Evolutionary conservation across 805 yeast genomes (phyloP).

Genomic region (Starmera dryadoides): DNA sequence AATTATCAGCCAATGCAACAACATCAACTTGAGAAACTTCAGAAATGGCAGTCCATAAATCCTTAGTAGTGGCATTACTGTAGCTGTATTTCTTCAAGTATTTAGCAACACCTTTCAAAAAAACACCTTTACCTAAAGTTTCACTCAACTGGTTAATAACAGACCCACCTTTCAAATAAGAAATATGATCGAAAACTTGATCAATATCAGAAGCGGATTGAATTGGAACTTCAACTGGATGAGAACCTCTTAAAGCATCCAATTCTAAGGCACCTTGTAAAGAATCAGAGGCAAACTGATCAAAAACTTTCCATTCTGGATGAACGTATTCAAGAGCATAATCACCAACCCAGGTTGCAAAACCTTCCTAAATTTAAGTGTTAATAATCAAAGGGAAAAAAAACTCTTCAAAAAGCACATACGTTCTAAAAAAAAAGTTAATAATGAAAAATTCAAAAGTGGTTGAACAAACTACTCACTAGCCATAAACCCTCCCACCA

Average conservation of each 20-base stretch:
- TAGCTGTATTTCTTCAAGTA: constrained; percentile 70
- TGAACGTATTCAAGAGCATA: constrained; percentile 66
- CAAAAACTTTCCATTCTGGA: constrained; percentile 87
- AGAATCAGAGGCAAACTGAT: constrained; percentile 69
- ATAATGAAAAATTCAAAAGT: too few species aligned
- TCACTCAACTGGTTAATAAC: constrained; percentile 71
- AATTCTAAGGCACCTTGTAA: constrained; percentile 68
- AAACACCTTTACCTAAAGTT: constrained; percentile 72
- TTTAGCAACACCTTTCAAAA: constrained; percentile 72
- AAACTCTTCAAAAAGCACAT: too few species aligned
- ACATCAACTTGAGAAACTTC: constrained; percentile 71
- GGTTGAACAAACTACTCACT: too few species aligned
- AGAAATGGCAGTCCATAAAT: constrained; percentile 68
- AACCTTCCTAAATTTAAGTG: too few species aligned
- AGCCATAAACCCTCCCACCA: constrained; percentile 92
- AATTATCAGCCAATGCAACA: constrained; percentile 62
- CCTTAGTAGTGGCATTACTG: constrained; percentile 71
- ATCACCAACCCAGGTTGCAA: constrained; percentile 91
- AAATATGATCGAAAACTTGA: constrained; percentile 80
- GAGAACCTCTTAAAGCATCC: constrained; percentile 78
- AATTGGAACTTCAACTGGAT: constrained; percentile 81
- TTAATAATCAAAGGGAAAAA: too few species aligned
- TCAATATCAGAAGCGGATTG: constrained; percentile 71
- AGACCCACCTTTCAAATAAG: constrained; percentile 77
- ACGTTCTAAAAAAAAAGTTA: too few species aligned